Conservation (phyloP, 345 rosid genomes). For the Hibiscus trionum region DNA sequence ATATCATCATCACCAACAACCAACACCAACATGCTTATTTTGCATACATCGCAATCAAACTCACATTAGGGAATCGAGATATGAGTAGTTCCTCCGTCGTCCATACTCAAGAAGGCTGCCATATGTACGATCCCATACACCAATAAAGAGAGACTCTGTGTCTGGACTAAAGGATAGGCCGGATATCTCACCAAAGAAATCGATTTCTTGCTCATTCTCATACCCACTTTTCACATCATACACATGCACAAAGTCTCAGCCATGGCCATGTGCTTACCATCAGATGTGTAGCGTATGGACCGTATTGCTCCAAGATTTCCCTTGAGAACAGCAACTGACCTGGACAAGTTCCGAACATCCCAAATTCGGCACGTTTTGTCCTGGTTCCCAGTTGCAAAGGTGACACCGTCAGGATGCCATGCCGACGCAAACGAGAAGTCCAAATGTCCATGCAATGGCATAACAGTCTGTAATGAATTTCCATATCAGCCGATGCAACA, state of each 20-base stretch:
- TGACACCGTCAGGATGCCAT: slow-evolving; percentile 69
- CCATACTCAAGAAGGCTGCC: slow-evolving; percentile 78
- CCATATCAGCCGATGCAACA: not conserved
- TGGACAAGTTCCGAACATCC: slow-evolving; percentile 54
- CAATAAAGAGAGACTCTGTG: slow-evolving; percentile 65
- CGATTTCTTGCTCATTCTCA: slow-evolving; percentile 67
- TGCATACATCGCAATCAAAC: slow-evolving; percentile 4
- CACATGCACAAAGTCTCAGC: slow-evolving; percentile 78
- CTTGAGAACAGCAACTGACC: slow-evolving; percentile 51
- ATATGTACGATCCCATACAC: slow-evolving; percentile 82
- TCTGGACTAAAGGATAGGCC: slow-evolving; percentile 78
- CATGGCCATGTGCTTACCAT: slow-evolving; percentile 59
- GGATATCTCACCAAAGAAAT: slow-evolving; percentile 79
- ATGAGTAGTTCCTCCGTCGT: slow-evolving; percentile 54
- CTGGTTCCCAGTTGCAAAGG: slow-evolving; percentile 80
- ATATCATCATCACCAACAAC: not conserved
- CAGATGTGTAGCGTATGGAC: slow-evolving; percentile 56
- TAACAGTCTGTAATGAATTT: slow-evolving; percentile 31
- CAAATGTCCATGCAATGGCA: slow-evolving; percentile 48
- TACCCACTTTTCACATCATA: slow-evolving; percentile 52
- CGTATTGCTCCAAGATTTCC: slow-evolving; percentile 74
- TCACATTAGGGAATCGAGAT: slow-evolving; percentile 57
- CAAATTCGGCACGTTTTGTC: slow-evolving; percentile 76
- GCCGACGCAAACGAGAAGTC: slow-evolving; percentile 82
- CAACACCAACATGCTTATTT: slow-evolving; percentile 7